These are phyloP conservation scores for Gymnopilus junonius DNA, from an alignment of 768 basidiomycete species.

Conservation along the genomic window DNA sequence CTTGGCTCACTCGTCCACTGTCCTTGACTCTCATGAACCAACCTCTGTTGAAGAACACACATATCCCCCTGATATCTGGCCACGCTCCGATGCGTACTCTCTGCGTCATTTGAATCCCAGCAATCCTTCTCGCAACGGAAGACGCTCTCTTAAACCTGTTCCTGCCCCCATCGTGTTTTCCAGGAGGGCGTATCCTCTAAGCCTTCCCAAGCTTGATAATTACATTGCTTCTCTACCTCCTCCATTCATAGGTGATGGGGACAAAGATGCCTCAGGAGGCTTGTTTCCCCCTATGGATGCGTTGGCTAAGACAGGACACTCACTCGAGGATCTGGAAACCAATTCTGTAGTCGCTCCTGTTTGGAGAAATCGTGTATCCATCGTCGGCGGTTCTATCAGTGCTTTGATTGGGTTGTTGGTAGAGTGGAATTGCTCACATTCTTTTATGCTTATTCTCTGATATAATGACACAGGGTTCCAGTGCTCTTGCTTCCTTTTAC, in stretches of 20 bases:
- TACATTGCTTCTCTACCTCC: conserved; percentile 53
- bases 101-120: not conserved
- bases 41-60: conserved; percentile 15
- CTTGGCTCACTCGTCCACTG: not conserved
- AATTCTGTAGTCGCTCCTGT: conserved; percentile 51
- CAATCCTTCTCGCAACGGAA: not conserved
- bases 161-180: conserved; percentile 63
- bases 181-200: conserved; percentile 59
- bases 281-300: conserved; percentile 72
- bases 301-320: conserved; percentile 49
- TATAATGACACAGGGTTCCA: conserved; percentile 57
- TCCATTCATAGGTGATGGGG: conserved; percentile 42
- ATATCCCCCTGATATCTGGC: conserved; percentile 25
- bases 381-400: conserved; percentile 52
- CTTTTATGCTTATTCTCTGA: conserved; percentile 1
- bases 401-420: conserved; percentile 62
- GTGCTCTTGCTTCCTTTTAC: conserved; percentile 68
- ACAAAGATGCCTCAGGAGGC: conserved; percentile 16
- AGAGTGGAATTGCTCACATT: conserved; percentile 21
- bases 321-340: conserved; percentile 62
- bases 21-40: not conserved
- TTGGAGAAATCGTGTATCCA: conserved; percentile 59
- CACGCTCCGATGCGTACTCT: not conserved
- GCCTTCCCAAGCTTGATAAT: conserved; percentile 64
- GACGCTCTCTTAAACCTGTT: conserved; percentile 46